phyloP scores from a whole-genome alignment of 768 basidiomycete species.

The Lyophyllum decastes region DNA sequence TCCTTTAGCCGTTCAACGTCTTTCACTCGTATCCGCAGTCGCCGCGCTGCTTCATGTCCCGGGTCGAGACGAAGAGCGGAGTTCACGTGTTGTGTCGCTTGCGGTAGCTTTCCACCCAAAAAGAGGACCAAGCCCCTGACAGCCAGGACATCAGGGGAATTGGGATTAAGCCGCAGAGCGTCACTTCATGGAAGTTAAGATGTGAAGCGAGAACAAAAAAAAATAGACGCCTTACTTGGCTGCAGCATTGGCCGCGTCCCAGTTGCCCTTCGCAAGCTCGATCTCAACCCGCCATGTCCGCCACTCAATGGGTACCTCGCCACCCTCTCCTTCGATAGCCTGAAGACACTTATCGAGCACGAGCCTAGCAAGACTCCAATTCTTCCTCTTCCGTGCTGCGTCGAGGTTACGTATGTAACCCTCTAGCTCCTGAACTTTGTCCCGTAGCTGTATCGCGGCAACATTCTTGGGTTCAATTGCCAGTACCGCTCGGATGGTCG shows the following conservation, averaged over 20 bases:
- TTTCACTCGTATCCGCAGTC: slow-evolving; percentile 75
- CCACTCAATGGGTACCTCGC: slow-evolving; percentile 80
- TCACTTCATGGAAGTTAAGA: slow-evolving; percentile 46
- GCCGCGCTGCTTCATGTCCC: slow-evolving; percentile 67
- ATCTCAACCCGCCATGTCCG: slow-evolving; percentile 78
- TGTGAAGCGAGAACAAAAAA: neutral
- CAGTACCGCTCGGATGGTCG: slow-evolving; percentile 63
- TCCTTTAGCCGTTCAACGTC: slow-evolving; percentile 84
- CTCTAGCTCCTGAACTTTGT: slow-evolving; percentile 62
- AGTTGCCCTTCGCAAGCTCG: slow-evolving; percentile 68
- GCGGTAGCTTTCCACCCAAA: slow-evolving; percentile 66
- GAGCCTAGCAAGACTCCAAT: slow-evolving; percentile 80
- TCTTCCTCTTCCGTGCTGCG: slow-evolving; percentile 52
- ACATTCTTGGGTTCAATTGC: slow-evolving; percentile 63
- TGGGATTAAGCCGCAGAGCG: slow-evolving; percentile 67
- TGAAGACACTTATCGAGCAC: slow-evolving; percentile 79
- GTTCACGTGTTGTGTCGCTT: slow-evolving; percentile 69
- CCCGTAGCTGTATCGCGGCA: slow-evolving; percentile 59
- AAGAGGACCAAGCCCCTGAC: slow-evolving; percentile 82
- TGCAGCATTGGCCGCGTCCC: slow-evolving; percentile 71
- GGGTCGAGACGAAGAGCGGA: slow-evolving; percentile 81
- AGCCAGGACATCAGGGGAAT: slow-evolving; percentile 78
- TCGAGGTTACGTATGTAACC: slow-evolving; percentile 67
- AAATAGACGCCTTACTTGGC: slow-evolving; percentile 60
- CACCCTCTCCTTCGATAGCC: slow-evolving; percentile 73